A percentile compares a stretch with the other conserved stretches of the same genome.
These are phyloP conservation scores for Cercospora zeae-maydis DNA, from an alignment of 2,329 filamentous ascomycete genomes.

Conservation along the genomic window DNA sequence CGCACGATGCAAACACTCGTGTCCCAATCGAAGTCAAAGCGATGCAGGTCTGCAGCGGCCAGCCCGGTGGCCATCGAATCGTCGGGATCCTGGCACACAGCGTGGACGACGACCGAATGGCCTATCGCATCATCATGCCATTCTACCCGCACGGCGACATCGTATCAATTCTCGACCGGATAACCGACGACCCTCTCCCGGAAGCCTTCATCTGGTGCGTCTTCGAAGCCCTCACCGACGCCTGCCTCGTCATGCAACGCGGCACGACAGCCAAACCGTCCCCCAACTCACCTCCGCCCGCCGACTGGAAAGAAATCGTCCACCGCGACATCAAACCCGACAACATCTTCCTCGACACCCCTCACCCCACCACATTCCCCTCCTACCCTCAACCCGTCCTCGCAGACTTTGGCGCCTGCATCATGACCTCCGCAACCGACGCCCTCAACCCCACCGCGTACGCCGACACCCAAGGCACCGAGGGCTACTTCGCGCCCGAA, in stretches of 20 bases:
- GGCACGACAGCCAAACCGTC: not conserved
- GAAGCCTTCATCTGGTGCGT: slow-evolving; percentile 11
- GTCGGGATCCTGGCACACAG: not conserved
- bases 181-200: not conserved
- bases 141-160: slow-evolving; percentile 1
- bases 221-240: not conserved
- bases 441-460: not conserved
- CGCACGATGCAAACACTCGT: not conserved
- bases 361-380: not conserved
- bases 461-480: not conserved
- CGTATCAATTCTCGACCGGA: not conserved
- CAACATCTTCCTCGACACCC: slow-evolving; percentile 7
- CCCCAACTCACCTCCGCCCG: not conserved
- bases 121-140: slow-evolving; percentile 6
- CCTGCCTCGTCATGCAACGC: slow-evolving; percentile 11
- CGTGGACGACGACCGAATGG: not conserved
- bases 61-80: not conserved
- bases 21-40: not conserved
- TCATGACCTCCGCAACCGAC: slow-evolving; percentile 7
- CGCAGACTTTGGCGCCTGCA: slow-evolving; percentile 8
- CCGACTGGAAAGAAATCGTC: slow-evolving; percentile 16
- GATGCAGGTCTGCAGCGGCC: not conserved
- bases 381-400: slow-evolving; percentile 4
- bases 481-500: slow-evolving; percentile 3
- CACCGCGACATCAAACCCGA: slow-evolving; percentile 14